A percentile compares a stretch with the other conserved stretches of the same genome.
Evolutionary conservation across 192 early-diverging fungal species (phyloP).

Genomic region (Kappamyces sp.): DNA sequence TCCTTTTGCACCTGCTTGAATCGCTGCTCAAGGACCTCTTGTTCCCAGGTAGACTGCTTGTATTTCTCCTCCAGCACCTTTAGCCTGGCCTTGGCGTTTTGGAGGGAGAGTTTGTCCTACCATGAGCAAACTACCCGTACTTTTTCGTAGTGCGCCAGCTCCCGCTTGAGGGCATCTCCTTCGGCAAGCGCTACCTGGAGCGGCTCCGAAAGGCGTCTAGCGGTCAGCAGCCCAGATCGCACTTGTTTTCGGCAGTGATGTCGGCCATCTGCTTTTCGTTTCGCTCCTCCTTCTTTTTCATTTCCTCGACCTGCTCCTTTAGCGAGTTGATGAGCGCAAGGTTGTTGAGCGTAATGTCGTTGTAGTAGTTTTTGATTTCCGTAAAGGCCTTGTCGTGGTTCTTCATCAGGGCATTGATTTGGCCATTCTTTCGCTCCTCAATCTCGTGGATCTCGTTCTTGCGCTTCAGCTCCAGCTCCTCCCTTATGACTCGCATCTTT

Average conservation of each 20-base stretch:
- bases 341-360: conserved; percentile 65
- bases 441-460: conserved; percentile 67
- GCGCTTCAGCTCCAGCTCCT: conserved; percentile 55
- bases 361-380: conserved; percentile 68
- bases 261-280: conserved; percentile 66
- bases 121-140: too few species aligned
- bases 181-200: conserved; percentile 57
- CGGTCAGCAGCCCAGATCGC: background rate
- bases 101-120: conserved; percentile 57
- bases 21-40: conserved; percentile 59
- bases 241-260: conserved; percentile 58
- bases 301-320: conserved; percentile 66
- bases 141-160: conserved; percentile 58
- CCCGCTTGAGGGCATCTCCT: conserved; percentile 48
- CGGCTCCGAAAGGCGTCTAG: conserved; percentile 50
- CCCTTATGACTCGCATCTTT: conserved; percentile 55
- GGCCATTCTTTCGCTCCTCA: conserved; percentile 64
- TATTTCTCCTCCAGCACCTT: conserved; percentile 57
- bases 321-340: conserved; percentile 58
- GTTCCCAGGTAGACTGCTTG: conserved; percentile 56
- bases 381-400: conserved; percentile 63
- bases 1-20: conserved; percentile 58
- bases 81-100: conserved; percentile 52
- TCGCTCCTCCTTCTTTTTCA: conserved; percentile 66
- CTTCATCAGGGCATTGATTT: conserved; percentile 64